Conservation (phyloP, 148 eudicot species). For the Limonium bicolor region DNA sequence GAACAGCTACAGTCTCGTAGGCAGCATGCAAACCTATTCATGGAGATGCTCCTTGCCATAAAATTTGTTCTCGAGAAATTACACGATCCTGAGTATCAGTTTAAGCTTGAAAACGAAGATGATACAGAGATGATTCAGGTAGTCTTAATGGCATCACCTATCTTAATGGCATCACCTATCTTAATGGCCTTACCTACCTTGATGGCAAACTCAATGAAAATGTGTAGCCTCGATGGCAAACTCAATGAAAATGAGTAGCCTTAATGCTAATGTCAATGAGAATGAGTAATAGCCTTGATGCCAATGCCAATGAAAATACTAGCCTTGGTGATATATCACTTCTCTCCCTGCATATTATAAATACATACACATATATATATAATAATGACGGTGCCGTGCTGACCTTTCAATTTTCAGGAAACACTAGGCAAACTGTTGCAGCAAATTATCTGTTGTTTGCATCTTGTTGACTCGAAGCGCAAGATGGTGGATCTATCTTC, state of each 20-base stretch:
- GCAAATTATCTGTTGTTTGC: constrained; percentile 48
- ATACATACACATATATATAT: no score
- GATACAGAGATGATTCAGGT: constrained; percentile 47
- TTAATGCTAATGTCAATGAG: no score
- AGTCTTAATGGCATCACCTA: no score
- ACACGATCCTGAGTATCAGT: constrained; percentile 66
- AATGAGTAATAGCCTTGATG: no score
- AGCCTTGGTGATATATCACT: no score
- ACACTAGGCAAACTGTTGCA: constrained; percentile 54
- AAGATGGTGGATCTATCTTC: constrained; percentile 25
- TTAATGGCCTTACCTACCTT: no score
- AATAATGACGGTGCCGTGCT: not conserved
- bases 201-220: no score
- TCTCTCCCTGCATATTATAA: no score
- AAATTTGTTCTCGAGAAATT: constrained; percentile 50
- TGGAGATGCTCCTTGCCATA: constrained; percentile 40
- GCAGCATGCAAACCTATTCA: constrained; percentile 19
- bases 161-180: no score
- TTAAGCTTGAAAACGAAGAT: constrained; percentile 57
- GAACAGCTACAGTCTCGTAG: constrained; percentile 23
- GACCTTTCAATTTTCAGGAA: constrained; percentile 15
- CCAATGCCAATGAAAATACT: no score
- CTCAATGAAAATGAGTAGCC: no score
- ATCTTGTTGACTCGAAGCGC: constrained; percentile 35
- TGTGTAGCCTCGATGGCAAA: no score